phyloP scores from a whole-genome alignment of 768 basidiomycete species.

The Suillus bovinus region DNA sequence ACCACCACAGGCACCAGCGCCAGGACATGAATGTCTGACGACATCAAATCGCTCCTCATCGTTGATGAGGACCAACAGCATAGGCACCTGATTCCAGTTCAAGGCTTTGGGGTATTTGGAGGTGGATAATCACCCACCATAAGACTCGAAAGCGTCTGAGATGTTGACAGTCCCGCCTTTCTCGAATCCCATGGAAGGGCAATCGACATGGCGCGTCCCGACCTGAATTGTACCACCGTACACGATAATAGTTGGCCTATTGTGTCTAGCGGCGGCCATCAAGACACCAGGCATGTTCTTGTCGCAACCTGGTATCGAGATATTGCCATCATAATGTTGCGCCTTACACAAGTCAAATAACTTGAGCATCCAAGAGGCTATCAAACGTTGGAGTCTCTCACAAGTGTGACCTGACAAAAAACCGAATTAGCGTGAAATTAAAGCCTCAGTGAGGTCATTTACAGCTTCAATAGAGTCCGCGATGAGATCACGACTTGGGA shows the following conservation, averaged over 20 bases:
- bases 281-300: conserved; percentile 93
- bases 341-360: conserved; percentile 46
- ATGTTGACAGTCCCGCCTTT: conserved; percentile 86
- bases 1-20: conserved; percentile 82
- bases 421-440: conserved; percentile 6
- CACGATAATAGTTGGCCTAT: conserved; percentile 84
- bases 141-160: conserved; percentile 83
- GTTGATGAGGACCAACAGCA: conserved; percentile 69
- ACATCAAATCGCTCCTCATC: conserved; percentile 85
- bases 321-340: conserved; percentile 88
- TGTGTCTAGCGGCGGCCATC: conserved; percentile 84
- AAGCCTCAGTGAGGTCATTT: conserved; percentile 20
- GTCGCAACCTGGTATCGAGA: conserved; percentile 85
- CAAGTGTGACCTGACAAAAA: conserved; percentile 53
- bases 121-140: conserved; percentile 44
- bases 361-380: not conserved
- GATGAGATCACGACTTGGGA: conserved; percentile 87
- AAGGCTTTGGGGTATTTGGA: conserved; percentile 1
- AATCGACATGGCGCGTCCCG: conserved; percentile 76
- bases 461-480: conserved; percentile 89
- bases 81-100: conserved; percentile 60
- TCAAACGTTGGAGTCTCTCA: conserved; percentile 23
- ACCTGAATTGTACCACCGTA: conserved; percentile 86
- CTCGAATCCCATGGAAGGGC: conserved; percentile 73
- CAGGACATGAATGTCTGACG: conserved; percentile 82